Base-by-base conservation (phyloP, 1,139 yeast genomes). In the Magnusiomyces tetraspermus region DNA sequence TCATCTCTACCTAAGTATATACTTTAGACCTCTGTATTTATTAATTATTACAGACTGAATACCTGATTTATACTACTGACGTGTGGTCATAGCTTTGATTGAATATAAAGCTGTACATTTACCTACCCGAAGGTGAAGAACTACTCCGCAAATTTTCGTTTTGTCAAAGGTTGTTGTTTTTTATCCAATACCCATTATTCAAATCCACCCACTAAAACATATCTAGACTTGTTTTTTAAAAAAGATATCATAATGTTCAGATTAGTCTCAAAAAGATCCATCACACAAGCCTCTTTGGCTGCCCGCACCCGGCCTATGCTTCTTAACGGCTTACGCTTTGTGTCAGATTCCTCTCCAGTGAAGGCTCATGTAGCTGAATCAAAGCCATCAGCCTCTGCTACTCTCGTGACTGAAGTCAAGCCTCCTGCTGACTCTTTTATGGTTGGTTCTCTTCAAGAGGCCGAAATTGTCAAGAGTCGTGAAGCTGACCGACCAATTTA, bases 401-500 rank as follows among this genome's bases (percentile, higher is more conserved):
- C 52, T 21, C 40, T 31, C 21, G 40, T 45, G 17, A 10, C 45
- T 15, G 22, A 33, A 24, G 37, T 45, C 28, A 22, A 38, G 11
- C 46, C 48, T 19, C 54, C 53, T n/a, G 46, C 43, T 28, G 56
- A 53, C 41, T 53, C 56, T 11, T 48, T 49, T 24, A 46, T 53
- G 41, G 52, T 53, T 3, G 41, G 41, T 15, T 49, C 50, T 23
- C 36, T 53, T 30, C 50, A 53, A 28, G 56, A 51, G 5, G 56
- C 54, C 19, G 51, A 51, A 24, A 24, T 51, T 36, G 53, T 50
- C 19, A 43, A 45, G 22, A 15, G 36, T 5, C 26, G 23, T 15
- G 58, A 52, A 6, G 54, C 58, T 10, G 66, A 65, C 13, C 78
- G 96, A 62, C 97, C 97, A 3, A 90, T 90, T 57, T 90, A 90